These are phyloP conservation scores for Crithidia expoeki DNA, from an alignment of 208 protist species.

Conservation along the genomic window DNA sequence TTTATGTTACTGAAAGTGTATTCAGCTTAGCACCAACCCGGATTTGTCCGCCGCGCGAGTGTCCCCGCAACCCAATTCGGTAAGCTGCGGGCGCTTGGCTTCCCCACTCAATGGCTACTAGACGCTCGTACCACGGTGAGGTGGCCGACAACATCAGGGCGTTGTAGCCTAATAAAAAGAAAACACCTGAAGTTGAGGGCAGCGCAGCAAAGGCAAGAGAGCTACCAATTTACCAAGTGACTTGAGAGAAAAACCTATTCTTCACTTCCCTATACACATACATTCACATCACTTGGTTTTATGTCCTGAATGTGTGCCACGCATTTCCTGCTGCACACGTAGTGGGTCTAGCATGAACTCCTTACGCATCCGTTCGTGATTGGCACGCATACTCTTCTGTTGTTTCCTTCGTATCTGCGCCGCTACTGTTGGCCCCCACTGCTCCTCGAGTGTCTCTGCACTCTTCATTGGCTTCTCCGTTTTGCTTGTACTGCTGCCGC, in stretches of 20 bases:
- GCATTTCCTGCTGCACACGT: slow-evolving; percentile 54
- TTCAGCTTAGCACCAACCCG: no score
- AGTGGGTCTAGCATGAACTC: slow-evolving; percentile 79
- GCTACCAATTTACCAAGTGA: background rate
- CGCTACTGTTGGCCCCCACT: slow-evolving; percentile 65
- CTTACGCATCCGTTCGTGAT: slow-evolving; percentile 53
- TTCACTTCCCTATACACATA: background rate
- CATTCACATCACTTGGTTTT: slow-evolving; percentile 4
- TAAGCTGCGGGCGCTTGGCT: no score
- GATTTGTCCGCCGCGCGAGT: no score
- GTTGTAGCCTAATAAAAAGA: no score
- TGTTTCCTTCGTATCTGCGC: slow-evolving; percentile 72
- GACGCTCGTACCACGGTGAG: no score
- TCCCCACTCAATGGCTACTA: no score
- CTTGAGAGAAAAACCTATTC: background rate
- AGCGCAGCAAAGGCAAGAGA: no score
- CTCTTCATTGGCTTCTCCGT: slow-evolving; percentile 2
- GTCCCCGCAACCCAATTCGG: no score
- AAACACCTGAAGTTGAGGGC: no score
- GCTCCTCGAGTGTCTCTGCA: slow-evolving; percentile 21
- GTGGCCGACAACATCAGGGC: no score
- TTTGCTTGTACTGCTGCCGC: background rate
- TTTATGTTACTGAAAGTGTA: no score
- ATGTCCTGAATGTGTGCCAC: slow-evolving; percentile 4
- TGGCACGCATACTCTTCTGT: slow-evolving; percentile 63